Evolutionary conservation across 768 basidiomycete species (phyloP), one percentile per base, ranked within the genome.

Genomic region (Phylloporus sp.): DNA sequence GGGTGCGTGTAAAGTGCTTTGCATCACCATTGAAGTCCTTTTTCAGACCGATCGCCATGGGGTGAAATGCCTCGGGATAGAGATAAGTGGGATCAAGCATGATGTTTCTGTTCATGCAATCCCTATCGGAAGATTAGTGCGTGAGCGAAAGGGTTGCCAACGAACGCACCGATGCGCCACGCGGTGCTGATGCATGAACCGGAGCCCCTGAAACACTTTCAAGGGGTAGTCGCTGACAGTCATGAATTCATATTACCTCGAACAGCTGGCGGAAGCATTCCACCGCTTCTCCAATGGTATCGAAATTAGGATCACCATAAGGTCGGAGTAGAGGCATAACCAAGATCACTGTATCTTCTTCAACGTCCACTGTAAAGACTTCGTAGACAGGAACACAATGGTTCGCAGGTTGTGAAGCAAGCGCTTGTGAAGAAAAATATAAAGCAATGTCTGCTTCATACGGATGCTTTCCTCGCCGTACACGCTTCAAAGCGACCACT

Each of bases 321-420:
- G 20, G 17, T 46, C 71, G 58, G 9, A 73, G 58, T 1, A 68
- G 47, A 2, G 71, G 72, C 63, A 69, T 71, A 17, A 65, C 58
- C 20, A 68, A 48, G 18, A 60, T 4, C 15, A 24, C 10, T 2
- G 5, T 38, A 24, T 24, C 23, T 3, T 38, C 37, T n/a, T 56
- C 55, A 13, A 28, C 38, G 0, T 55, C 55, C 14, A 49, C 8
- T 2, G 18, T 3, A 4, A 59, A 31, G 6, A 62, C 50, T 0
- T 62, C 60, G 9, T 56, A 46, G 9, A 65, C 22, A 15, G 63
- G 64, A 21, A 62, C 52, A n/a, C 60, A 62, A 15, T 66, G 59
- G 27, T 65, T 66, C 2, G 13, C 46, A 8, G 59, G 48, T 5
- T 57, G 28, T 0, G 45, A 24, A 2, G 28, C 24, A 10, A 55